Evolutionary conservation across 257 asterid genomes (phyloP), one percentile per base, ranked within the genome.

Genomic region (Solanum paucissectum): DNA sequence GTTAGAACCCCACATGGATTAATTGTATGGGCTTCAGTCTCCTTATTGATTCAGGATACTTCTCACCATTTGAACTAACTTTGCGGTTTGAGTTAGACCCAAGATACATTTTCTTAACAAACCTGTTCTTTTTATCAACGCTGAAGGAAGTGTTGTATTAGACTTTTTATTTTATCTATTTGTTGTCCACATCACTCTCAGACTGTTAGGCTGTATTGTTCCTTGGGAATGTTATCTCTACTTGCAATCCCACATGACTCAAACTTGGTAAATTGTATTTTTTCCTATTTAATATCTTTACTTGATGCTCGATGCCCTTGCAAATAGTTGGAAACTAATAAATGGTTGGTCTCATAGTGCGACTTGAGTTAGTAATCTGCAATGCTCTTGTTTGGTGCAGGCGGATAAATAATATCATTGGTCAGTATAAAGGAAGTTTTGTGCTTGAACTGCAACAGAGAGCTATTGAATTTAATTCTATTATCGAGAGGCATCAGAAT

Each of bases 371-470:
- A 32, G 27, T 82, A 82, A 82, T 46, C 44, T 82, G 69, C 44
- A 49, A 49, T 49, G 69, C 44, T 49, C 29, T 82, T 82, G 42
- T 29, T 82, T 52, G 42, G 58, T 86, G 33, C 83, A 96, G 99
- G 98, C 95, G 96, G 90, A 95, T 97, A 90, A 96, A 93, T 87
- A 93, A 92, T 60, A 89, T 87, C 58, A 88, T 97, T 84, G 89
- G 86, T 91, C 98, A 91, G 83, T 94, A 95, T 55, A 97, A 96
- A 91, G 98, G 98, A 92, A 95, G 98, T 92, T 93, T 97, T 88
- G 96, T 91, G 88, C 98, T 97, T 79, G 99, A 96, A 93, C 94
- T 97, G 90, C 99, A 97, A 88, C 99, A 97, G 92, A 93, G 99
- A 94, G 98, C 99, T 92, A 94, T 93, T 84, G 99, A 97, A 84